Base-by-base conservation (phyloP, 352 stramenopile genomes). In the Hyaloperonospora arabidopsidis region DNA sequence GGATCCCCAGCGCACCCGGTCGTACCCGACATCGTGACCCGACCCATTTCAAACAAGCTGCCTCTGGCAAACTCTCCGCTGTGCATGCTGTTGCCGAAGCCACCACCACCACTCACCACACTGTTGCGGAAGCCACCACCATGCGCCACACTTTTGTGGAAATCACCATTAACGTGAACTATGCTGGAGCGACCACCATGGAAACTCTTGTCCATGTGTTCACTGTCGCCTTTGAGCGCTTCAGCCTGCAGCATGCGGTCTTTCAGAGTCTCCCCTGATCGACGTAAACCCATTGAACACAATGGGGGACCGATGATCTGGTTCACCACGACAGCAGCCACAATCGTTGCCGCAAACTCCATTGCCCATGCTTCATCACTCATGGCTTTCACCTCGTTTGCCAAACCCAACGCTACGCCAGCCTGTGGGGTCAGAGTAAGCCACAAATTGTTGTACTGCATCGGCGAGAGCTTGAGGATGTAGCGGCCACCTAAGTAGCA, bases 401-500 rank as follows among this genome's bases (percentile, higher is more conserved):
- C 76, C 11, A 87, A 53, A 43, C 76, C 74, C 3, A 87, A 52
- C 0, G 76, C 72, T 15, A 87, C 76, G 39, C 76, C 76, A 23
- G 76, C 76, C 52, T 87, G 77, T 0, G 77, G 77, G 0, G 77
- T 85, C 70, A 87, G 79, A n/a, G 74, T 86, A 44, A 87, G 55
- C 77, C 77, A 87, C 47, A 87, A 56, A 55, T 84, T 85, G 63
- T 82, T 85, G 68, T 87, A 87, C 61, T 86, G 68, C 48, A 36
- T 63, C 12, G 74, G 74, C 8, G 64, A 49, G 22, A 86, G 57
- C 55, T 83, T 82, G 13, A 87, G 53, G 39, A 87, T 34, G 51
- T 72, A 85, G 34, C 75, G 72, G 17, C 76, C 76, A 29, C 63
- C 74, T 23, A 67, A 60, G 65, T 84, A 87, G 43, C 70, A 85